Conservation (phyloP, 2,329 filamentous ascomycete genomes). For the Aureobasidium uvarum region DNA sequence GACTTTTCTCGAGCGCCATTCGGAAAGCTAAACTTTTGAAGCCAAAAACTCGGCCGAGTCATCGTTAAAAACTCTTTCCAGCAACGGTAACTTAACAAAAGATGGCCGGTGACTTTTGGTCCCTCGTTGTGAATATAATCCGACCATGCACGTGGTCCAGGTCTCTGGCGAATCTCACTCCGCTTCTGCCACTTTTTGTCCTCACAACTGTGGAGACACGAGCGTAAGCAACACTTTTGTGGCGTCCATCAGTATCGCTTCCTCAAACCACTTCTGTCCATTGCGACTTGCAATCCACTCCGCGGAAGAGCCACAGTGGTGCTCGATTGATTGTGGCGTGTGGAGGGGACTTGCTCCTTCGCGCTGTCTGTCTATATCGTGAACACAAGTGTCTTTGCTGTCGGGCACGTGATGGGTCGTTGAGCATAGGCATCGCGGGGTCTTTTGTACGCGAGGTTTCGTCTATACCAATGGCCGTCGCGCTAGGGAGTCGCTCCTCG, state of each 20-base stretch:
- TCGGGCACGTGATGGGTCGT: not conserved
- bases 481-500: not conserved
- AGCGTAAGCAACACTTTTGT: not conserved
- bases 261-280: not conserved
- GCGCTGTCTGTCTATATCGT: not conserved
- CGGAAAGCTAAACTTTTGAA: not conserved
- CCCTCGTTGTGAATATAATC: not conserved
- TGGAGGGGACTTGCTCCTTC: not conserved
- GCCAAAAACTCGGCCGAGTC: not conserved
- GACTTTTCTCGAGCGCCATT: not conserved
- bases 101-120: not conserved
- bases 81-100: not conserved
- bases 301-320: conserved; percentile 2
- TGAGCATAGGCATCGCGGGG: not conserved
- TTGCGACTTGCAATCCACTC: not conserved
- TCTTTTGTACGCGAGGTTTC: not conserved
- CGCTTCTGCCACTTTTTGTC: not conserved
- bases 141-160: not conserved
- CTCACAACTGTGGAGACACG: not conserved
- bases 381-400: not conserved
- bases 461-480: not conserved
- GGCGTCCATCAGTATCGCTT: not conserved
- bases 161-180: not conserved
- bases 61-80: not conserved
- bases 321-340: conserved; percentile 1